Evolutionary conservation across 768 basidiomycete species (phyloP).

Genomic region (Fomitopsis pulvina): DNA sequence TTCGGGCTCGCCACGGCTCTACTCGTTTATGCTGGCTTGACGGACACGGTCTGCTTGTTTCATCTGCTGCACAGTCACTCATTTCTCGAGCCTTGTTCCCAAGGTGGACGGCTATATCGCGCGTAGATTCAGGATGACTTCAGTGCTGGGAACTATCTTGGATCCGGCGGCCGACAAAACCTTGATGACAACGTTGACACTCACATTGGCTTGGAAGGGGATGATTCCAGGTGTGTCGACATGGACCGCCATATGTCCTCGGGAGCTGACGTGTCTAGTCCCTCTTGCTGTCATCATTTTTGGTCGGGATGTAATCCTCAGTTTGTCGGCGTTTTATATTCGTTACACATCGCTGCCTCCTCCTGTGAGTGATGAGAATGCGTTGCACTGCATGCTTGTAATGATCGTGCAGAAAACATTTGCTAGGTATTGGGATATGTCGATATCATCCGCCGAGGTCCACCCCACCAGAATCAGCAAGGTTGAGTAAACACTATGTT

Average conservation of each 20-base stretch:
- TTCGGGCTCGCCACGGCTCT: slow-evolving; percentile 77
- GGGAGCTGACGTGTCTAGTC: slow-evolving; percentile 38
- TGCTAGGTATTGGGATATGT: slow-evolving; percentile 91
- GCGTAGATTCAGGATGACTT: slow-evolving; percentile 75
- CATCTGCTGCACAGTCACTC: slow-evolving; percentile 5
- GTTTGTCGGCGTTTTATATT: slow-evolving; percentile 87
- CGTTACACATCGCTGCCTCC: slow-evolving; percentile 84
- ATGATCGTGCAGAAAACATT: slow-evolving; percentile 71
- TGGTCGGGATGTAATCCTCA: slow-evolving; percentile 82
- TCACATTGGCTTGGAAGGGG: slow-evolving; percentile 78
- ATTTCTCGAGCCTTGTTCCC: slow-evolving; percentile 6
- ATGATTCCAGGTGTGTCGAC: slow-evolving; percentile 71
- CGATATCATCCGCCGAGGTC: slow-evolving; percentile 92
- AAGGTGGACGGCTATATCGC: slow-evolving; percentile 93
- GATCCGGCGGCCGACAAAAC: slow-evolving; percentile 98
- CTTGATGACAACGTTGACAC: slow-evolving; percentile 88
- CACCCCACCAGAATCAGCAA: slow-evolving; percentile 93
- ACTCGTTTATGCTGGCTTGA: slow-evolving; percentile 86
- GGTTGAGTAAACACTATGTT: slow-evolving; percentile 30
- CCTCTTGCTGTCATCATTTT: slow-evolving; percentile 83
- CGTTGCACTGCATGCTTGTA: slow-evolving; percentile 5
- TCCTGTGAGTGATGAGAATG: slow-evolving; percentile 53
- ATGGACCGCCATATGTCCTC: not conserved
- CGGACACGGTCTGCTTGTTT: slow-evolving; percentile 67
- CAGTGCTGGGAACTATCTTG: slow-evolving; percentile 91